Conservation (phyloP, 345 rosid genomes). For the Angophora floribunda region DNA sequence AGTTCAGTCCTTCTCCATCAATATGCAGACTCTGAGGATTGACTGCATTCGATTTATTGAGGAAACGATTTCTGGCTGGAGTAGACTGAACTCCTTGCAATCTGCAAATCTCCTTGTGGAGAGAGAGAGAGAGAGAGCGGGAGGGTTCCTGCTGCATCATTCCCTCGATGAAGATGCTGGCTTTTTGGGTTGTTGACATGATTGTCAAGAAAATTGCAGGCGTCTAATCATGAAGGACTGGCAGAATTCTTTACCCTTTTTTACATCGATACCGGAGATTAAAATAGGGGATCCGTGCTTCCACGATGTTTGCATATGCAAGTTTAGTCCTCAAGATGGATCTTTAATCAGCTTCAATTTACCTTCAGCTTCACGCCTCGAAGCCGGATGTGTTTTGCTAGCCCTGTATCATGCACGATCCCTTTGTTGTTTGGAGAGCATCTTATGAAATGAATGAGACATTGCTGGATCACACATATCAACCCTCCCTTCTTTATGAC, state of each 20-base stretch:
- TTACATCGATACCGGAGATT: not conserved
- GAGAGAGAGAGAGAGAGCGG: not conserved
- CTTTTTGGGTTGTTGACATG: not conserved
- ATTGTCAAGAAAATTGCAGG: not conserved
- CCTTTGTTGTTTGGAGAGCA: not conserved
- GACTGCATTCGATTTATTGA: not conserved
- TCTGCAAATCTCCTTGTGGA: not conserved
- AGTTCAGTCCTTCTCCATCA: not conserved
- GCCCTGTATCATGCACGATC: not conserved
- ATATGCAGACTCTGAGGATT: not conserved
- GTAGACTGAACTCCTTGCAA: conserved; percentile 5
- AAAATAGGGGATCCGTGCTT: not conserved
- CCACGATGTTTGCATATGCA: not conserved
- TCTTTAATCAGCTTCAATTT: not conserved
- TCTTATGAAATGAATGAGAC: not conserved
- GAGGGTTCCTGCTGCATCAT: not conserved
- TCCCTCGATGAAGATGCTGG: not conserved
- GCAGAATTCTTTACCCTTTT: not conserved
- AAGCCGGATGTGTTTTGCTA: not conserved
- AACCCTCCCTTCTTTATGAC: not conserved
- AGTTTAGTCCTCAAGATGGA: not conserved
- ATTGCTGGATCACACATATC: not conserved
- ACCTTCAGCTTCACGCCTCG: not conserved
- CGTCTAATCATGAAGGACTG: not conserved
- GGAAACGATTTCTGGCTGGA: not conserved